Conservation (phyloP, 108 stramenopile genomes). For the Skeletonema potamos region DNA sequence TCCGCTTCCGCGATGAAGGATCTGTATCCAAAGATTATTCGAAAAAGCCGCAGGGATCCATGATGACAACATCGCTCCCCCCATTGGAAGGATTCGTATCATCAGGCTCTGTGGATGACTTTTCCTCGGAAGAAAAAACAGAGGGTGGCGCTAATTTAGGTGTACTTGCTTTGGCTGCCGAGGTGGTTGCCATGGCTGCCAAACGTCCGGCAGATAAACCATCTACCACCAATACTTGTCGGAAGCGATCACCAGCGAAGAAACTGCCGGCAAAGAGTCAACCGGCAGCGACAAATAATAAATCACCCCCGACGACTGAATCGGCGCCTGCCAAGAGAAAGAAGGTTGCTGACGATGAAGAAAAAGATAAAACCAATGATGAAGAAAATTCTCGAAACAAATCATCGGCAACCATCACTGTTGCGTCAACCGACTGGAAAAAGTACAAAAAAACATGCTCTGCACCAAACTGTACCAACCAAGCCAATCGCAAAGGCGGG, state of each 20-base stretch:
- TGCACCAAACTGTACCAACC: constrained; percentile 2
- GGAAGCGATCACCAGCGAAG: not conserved
- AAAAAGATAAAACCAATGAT: too few species aligned
- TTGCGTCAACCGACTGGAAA: not conserved
- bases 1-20: not conserved
- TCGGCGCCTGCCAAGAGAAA: not conserved
- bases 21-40: not conserved
- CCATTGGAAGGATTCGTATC: too few species aligned
- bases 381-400: not conserved
- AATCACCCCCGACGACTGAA: not conserved
- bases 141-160: not conserved
- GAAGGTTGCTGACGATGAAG: too few species aligned
- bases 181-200: not conserved
- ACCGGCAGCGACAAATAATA: not conserved
- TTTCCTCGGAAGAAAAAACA: not conserved
- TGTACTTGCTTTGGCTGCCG: not conserved
- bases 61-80: not conserved
- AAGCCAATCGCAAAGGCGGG: constrained; percentile 2
- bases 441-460: constrained; percentile 2
- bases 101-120: not conserved
- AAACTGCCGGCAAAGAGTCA: not conserved
- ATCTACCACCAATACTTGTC: not conserved
- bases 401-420: not conserved
- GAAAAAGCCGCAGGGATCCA: not conserved
- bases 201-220: not conserved